These are phyloP conservation scores for Hyaloperonospora arabidopsidis DNA, from an alignment of 352 stramenopile species.

Conservation along the genomic window DNA sequence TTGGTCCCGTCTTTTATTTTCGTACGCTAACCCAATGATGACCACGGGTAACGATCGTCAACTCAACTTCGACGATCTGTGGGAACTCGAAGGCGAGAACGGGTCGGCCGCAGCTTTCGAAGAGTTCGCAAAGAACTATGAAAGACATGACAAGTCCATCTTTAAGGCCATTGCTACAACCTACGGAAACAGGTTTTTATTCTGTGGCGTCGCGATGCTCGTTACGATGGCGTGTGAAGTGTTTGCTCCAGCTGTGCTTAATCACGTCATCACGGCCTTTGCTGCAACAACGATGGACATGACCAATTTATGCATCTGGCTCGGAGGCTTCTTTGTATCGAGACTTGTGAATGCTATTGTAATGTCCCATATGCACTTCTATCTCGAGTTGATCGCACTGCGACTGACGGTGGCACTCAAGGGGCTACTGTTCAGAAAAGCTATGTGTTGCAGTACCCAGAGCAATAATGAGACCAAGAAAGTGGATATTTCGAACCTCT, in stretches of 20 bases:
- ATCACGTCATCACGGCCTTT: constrained; percentile 31
- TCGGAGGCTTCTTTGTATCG: constrained; percentile 40
- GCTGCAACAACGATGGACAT: constrained; percentile 22
- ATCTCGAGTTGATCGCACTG: constrained; percentile 26
- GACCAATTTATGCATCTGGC: constrained; percentile 21
- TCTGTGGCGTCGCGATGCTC: constrained; percentile 24
- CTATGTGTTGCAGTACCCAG: constrained; percentile 23
- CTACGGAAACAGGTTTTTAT: constrained; percentile 26
- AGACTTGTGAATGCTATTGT: constrained; percentile 28
- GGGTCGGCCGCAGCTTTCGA: constrained; percentile 17
- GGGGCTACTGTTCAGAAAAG: constrained; percentile 35
- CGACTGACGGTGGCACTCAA: constrained; percentile 31
- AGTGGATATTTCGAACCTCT: constrained; percentile 88
- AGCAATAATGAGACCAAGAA: constrained; percentile 6
- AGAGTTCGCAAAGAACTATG: constrained; percentile 20
- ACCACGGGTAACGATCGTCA: constrained; percentile 32
- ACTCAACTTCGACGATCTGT: constrained; percentile 38
- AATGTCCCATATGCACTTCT: constrained; percentile 18
- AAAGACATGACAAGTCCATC: constrained; percentile 22
- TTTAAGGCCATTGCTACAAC: constrained; percentile 8
- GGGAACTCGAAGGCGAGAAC: constrained; percentile 31
- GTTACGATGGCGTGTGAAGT: constrained; percentile 29
- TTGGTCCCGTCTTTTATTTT: constrained; percentile 34
- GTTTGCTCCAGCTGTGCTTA: constrained; percentile 38
- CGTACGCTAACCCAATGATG: constrained; percentile 39